phyloP scores from a whole-genome alignment of 805 yeast genomes.

The Kodamaea hsintzibuensis region DNA sequence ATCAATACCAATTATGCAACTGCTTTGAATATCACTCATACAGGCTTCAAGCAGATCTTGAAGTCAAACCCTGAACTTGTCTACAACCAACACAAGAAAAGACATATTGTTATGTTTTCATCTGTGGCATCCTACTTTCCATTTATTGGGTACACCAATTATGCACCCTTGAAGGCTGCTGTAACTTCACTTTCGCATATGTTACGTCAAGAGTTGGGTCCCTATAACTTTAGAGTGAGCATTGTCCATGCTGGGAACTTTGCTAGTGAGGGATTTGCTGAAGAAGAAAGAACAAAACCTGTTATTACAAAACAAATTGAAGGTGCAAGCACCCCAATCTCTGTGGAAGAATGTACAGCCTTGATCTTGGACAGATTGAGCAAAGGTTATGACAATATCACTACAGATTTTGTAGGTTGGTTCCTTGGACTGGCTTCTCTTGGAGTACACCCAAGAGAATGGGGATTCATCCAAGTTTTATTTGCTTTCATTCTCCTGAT shows the following conservation, averaged over 20 bases:
- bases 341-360: constrained; percentile 65
- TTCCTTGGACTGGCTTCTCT: constrained; percentile 63
- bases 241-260: constrained; percentile 89
- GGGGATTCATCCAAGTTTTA: constrained; percentile 49
- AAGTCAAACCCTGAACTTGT: constrained; percentile 8
- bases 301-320: constrained; percentile 78
- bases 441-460: constrained; percentile 68
- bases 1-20: constrained; percentile 71
- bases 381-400: constrained; percentile 68
- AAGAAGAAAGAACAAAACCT: constrained; percentile 86
- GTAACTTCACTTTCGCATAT: constrained; percentile 71
- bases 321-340: constrained; percentile 75
- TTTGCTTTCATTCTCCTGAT: constrained; percentile 37
- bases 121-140: constrained; percentile 84
- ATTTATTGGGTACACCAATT: constrained; percentile 87
- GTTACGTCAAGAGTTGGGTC: constrained; percentile 76
- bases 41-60: constrained; percentile 46
- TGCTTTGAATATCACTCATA: constrained; percentile 70
- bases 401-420: constrained; percentile 88
- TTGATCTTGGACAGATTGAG: constrained; percentile 56
- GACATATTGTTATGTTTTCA: constrained; percentile 60
- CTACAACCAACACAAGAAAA: constrained; percentile 37
- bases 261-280: constrained; percentile 79
- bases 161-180: constrained; percentile 88
- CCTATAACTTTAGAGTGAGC: constrained; percentile 67